A percentile compares a stretch with the other conserved stretches of the same genome.
These are phyloP conservation scores for Fraxinus quadrangulata DNA, from an alignment of 257 asterid genomes.

Conservation along the genomic window DNA sequence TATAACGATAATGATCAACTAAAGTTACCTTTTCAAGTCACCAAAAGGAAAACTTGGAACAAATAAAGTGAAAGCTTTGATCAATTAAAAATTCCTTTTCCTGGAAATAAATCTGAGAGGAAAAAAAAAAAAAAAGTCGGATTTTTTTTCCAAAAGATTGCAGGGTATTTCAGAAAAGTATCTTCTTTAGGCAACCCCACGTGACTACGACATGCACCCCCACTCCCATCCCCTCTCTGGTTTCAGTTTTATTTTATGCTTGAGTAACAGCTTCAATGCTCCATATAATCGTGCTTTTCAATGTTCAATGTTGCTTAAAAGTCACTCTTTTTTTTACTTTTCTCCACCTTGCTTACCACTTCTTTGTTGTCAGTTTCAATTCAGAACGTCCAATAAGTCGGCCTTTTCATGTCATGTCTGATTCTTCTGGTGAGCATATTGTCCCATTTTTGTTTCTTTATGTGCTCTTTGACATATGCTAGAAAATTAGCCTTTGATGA, in stretches of 20 bases:
- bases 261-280: conserved; percentile 30
- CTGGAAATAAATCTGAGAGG: not conserved
- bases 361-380: not conserved
- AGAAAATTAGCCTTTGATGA: not conserved
- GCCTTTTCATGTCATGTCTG: no score
- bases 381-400: no score
- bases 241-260: conserved; percentile 20
- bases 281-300: not conserved
- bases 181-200: conserved; percentile 37
- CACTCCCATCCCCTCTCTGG: not conserved
- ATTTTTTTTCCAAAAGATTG: not conserved
- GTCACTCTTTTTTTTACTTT: not conserved
- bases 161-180: not conserved
- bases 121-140: not conserved
- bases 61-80: not conserved
- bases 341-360: not conserved
- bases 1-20: no score
- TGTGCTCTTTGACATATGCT: not conserved
- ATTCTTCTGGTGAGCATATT: not conserved
- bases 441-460: not conserved
- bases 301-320: not conserved
- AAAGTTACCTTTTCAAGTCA: not conserved
- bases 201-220: conserved; percentile 45
- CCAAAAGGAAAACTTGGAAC: not conserved
- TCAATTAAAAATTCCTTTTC: not conserved